Conservation (phyloP, 176 grass and related monocot genomes). For the maize (Zea mays) region Zm-B73-REFERENCE-NAM-5.0 NC_050097.1:16604501-16605000, state of each 20-base stretch:
- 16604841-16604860: not conserved
- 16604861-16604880: not conserved
- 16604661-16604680: constrained; percentile 11
- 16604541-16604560: too few species aligned
- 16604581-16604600: too few species aligned
- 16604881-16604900: constrained; percentile 38
- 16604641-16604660: too few species aligned
- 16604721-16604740: constrained; percentile 67
- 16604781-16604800: constrained; percentile 12
- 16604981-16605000: constrained; percentile 35
- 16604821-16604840: constrained; percentile 48
- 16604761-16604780: constrained; percentile 41
- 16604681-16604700: constrained; percentile 85
- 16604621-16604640: too few species aligned
- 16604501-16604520: too few species aligned
- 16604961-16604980: constrained; percentile 36
- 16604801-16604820: constrained; percentile 17
- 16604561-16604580: too few species aligned
- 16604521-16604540: too few species aligned
- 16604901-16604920: not conserved
- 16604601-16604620: too few species aligned
- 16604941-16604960: constrained; percentile 1
- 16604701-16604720: constrained; percentile 73
- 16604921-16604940: constrained; percentile 19
- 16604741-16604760: constrained; percentile 38